These are phyloP conservation scores for Cordia subcordata DNA, from an alignment of 257 asterid species.

Conservation along the genomic window DNA sequence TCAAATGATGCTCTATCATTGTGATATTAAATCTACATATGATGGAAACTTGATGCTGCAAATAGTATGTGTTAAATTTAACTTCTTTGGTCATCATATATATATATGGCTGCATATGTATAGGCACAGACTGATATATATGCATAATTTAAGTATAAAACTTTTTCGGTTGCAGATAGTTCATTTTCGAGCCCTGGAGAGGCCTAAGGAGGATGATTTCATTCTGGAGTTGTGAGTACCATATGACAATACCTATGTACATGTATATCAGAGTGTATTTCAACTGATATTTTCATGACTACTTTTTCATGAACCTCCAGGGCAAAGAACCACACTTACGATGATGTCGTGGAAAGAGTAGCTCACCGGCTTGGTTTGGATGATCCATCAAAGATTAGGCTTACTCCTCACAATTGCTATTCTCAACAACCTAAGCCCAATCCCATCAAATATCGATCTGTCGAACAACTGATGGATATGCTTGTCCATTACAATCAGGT, in stretches of 20 bases:
- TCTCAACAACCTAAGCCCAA: constrained; percentile 58
- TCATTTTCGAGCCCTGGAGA: constrained; percentile 54
- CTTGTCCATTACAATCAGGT: constrained; percentile 47
- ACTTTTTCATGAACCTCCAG: constrained; percentile 25
- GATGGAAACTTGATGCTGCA: background rate
- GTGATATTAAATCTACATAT: background rate
- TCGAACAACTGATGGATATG: constrained; percentile 49
- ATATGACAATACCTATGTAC: constrained; percentile 1
- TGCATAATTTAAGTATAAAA: background rate
- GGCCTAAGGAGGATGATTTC: constrained; percentile 55
- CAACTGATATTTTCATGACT: constrained; percentile 13
- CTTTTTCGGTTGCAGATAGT: constrained; percentile 37
- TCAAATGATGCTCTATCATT: background rate
- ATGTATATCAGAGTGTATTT: constrained; percentile 6
- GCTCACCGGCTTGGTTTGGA: constrained; percentile 46
- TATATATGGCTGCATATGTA: background rate
- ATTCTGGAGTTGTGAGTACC: constrained; percentile 48
- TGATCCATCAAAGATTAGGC: constrained; percentile 63
- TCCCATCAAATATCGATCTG: constrained; percentile 57
- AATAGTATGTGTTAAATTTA: too few relatives aligned
- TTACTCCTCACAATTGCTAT: constrained; percentile 51
- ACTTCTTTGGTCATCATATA: background rate
- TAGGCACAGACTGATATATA: background rate
- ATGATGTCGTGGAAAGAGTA: constrained; percentile 53
- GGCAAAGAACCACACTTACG: constrained; percentile 53